Conservation (phyloP, 1,139 yeast genomes). For the Magnusiomyces ingens region DNA sequence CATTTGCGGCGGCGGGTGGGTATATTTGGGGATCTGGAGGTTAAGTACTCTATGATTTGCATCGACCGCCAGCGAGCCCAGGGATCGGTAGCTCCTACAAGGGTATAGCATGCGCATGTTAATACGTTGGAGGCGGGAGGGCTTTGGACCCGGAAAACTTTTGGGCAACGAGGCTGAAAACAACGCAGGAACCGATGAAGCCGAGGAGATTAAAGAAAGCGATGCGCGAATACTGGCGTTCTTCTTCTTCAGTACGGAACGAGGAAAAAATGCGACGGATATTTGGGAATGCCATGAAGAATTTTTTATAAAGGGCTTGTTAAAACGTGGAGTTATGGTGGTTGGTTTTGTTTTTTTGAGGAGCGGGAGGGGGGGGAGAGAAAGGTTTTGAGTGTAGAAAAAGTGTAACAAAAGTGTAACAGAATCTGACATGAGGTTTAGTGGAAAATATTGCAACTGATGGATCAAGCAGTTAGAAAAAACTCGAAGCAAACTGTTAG, state of each 20-base stretch:
- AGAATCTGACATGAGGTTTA: not conserved
- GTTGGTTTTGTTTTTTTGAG: not conserved
- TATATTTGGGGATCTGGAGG: not conserved
- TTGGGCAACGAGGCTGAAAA: constrained; percentile 77
- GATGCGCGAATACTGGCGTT: constrained; percentile 62
- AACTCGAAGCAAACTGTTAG: no score
- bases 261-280: constrained; percentile 73
- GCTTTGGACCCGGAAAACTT: constrained; percentile 29
- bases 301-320: not conserved
- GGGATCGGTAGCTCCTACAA: not conserved
- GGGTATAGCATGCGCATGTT: not conserved
- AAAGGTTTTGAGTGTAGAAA: not conserved
- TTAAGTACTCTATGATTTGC: not conserved
- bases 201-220: constrained; percentile 81
- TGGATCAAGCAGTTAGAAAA: no score
- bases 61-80: not conserved
- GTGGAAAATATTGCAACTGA: no score
- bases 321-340: no score
- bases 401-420: not conserved
- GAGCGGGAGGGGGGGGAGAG: not conserved
- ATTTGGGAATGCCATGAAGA: constrained; percentile 46
- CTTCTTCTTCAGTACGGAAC: constrained; percentile 81
- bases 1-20: not conserved
- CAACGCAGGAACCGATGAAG: constrained; percentile 71
- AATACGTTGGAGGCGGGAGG: not conserved